Base-by-base conservation (phyloP, 2,329 filamentous ascomycete genomes). In the Emericellopsis cladophorae region DNA sequence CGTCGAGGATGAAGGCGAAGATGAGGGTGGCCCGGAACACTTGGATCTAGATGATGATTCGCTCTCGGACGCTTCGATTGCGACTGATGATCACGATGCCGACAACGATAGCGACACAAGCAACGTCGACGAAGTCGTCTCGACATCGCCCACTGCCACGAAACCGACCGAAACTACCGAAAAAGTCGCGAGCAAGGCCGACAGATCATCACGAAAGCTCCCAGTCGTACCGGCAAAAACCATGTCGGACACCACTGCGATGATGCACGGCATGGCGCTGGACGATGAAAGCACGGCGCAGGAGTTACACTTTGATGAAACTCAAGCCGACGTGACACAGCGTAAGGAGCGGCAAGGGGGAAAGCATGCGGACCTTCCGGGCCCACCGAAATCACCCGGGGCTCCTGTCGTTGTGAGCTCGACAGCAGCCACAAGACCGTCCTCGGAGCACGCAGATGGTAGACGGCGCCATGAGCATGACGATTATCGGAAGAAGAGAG, bases 401-500 rank as follows among this genome's bases (percentile, higher is more conserved):
- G 68, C 66, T 16, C 72, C 72, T 34, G 63, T 76, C 42, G 62
- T 76, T 15, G 71, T 75, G 44, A 74, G 70, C 57, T 75, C 72
- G 9, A 62, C 64, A 39, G 65, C 68, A 23, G 64, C 62, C n/a
- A 60, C 54, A 38, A 55, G 64, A 47, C 62, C 62, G 39, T 56
- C 63, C 39, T 66, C 71, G 48, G 78, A 81, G 52, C 70, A 74
- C 29, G 65, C 76, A 44, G 73, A 74, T 40, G 84, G 92, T 47
- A 73, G 78, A 48, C 80, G 84, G 59, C 79, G 84, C 48, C 79
- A 84, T 50, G 89, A 95, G 55, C 86, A 94, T 53, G 88, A 95
- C 48, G 86, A 94, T 55, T 93, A 94, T 65, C 80, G 82, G 63
- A 86, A 83, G 64, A 85, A 85, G 59, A 76, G 86, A 51, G 87